Evolutionary conservation across 2,329 filamentous ascomycete species (phyloP), one percentile per base, ranked within the genome.

Genomic region (Ophiostoma quercus): DNA sequence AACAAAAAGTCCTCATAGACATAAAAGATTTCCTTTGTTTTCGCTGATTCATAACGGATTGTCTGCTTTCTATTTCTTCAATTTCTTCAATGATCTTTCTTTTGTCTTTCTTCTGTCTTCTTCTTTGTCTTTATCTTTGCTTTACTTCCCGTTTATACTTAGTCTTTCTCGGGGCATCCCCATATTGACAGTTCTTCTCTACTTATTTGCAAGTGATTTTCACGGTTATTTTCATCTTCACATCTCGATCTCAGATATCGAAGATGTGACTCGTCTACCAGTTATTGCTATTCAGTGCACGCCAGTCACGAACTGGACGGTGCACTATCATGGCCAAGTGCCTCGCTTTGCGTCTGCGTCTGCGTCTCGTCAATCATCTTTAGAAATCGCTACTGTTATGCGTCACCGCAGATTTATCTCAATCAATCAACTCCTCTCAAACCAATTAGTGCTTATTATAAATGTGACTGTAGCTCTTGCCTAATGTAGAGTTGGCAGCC

Each of bases 1-100:
- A 29, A 34, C 29, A 65, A 65, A 65, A 39, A n/a, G 16, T 63
- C 19, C 60, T 22, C 22, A 65, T 65, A 65, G 62, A 65, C 62
- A 65, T 39, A 41, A 65, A 65, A 65, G 57, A 63, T 63, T 29
- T 37, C 29, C 9, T 37, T 37, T 65, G 60, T 39, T 65, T 65
- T 65, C 60, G 34, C 19, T 65, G 14, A 19, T 29, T 29, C n/a
- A n/a, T 65, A 9, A 57, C 43, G 43, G 43, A 39, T n/a, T 25
- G 29, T 34, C 16, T 39, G 11, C n/a, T 47, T 29, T 62, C 43
- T 29, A 29, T 29, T 29, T 29, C 25, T 29, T 29, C 25, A 29
- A 29, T 29, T 29, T 29, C 25, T 29, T 29, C 25, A 29, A 29
- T 29, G 25, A 29, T 29, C 1, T 66, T 54, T 63, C 12, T 14